Conservation (phyloP, 2,329 filamentous ascomycete genomes). For the Paecilomyces dactylethromorphus region DNA sequence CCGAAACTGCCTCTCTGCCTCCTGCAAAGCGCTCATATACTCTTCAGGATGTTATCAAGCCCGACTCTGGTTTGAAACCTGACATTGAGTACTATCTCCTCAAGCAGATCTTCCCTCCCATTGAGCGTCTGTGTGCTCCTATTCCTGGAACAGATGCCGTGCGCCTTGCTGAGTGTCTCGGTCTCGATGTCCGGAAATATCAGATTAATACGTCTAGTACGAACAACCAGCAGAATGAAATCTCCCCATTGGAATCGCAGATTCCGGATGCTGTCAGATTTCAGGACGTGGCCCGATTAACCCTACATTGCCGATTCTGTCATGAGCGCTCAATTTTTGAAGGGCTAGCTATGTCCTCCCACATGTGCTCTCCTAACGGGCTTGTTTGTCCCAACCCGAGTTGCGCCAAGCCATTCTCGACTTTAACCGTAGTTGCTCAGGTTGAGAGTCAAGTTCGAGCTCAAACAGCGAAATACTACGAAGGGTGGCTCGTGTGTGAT, state of each 20-base stretch:
- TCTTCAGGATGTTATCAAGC: constrained; percentile 75
- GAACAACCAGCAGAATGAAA: constrained; percentile 55
- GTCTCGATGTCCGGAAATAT: constrained; percentile 85
- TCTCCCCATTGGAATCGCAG: constrained; percentile 88
- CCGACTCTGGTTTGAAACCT: constrained; percentile 67
- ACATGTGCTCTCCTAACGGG: constrained; percentile 64
- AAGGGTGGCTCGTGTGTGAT: constrained; percentile 85
- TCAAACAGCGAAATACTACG: constrained; percentile 79
- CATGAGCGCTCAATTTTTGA: constrained; percentile 67
- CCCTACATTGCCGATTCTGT: constrained; percentile 75
- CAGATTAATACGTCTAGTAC: constrained; percentile 57
- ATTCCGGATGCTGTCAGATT: constrained; percentile 90
- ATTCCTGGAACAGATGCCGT: constrained; percentile 88
- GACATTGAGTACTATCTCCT: constrained; percentile 98
- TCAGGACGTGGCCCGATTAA: constrained; percentile 68
- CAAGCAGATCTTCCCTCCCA: constrained; percentile 97
- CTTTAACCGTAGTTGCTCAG: constrained; percentile 74
- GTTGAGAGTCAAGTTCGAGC: constrained; percentile 76
- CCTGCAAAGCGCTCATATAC: constrained; percentile 85
- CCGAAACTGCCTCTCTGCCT: constrained; percentile 54
- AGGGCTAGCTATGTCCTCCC: constrained; percentile 57
- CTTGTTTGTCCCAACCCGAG: constrained; percentile 59
- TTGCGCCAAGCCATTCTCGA: constrained; percentile 61
- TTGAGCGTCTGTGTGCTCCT: constrained; percentile 94
- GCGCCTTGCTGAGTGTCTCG: constrained; percentile 85